These are phyloP conservation scores for Coniochaeta prunicola DNA, from an alignment of 2,329 filamentous ascomycete species.

Conservation along the genomic window DNA sequence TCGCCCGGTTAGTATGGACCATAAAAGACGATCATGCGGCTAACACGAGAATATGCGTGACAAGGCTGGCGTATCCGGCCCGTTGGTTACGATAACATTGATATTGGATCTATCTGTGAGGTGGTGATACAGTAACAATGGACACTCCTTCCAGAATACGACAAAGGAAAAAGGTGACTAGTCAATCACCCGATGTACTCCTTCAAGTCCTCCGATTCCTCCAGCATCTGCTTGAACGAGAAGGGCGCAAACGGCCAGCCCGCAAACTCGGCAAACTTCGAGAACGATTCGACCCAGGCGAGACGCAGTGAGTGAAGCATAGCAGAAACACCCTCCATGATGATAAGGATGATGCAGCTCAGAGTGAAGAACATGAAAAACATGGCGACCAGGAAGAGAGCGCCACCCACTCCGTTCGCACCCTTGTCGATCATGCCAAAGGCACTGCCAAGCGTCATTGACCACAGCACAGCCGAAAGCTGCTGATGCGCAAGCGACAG, in stretches of 20 bases:
- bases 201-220: conserved; percentile 65
- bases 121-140: background rate
- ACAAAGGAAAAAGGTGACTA: background rate
- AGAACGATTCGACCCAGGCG: conserved; percentile 97
- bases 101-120: conserved; percentile 1
- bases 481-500: conserved; percentile 96
- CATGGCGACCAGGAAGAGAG: conserved; percentile 71
- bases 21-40: background rate
- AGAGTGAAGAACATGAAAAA: conserved; percentile 91
- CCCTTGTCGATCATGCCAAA: conserved; percentile 36
- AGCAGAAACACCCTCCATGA: conserved; percentile 94
- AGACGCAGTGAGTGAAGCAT: conserved; percentile 73
- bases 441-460: conserved; percentile 82
- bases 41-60: background rate
- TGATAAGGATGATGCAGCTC: conserved; percentile 61
- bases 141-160: background rate
- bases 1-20: background rate
- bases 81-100: background rate
- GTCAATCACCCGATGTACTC: conserved; percentile 41
- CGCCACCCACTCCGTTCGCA: conserved; percentile 58
- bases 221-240: conserved; percentile 75
- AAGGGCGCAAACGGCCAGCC: conserved; percentile 85
- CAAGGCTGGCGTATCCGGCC: background rate
- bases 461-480: conserved; percentile 90
- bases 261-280: conserved; percentile 91